Evolutionary conservation across 2,329 filamentous ascomycete genomes (phyloP).

Genomic region (Scopulariopsis brevicaulis): DNA sequence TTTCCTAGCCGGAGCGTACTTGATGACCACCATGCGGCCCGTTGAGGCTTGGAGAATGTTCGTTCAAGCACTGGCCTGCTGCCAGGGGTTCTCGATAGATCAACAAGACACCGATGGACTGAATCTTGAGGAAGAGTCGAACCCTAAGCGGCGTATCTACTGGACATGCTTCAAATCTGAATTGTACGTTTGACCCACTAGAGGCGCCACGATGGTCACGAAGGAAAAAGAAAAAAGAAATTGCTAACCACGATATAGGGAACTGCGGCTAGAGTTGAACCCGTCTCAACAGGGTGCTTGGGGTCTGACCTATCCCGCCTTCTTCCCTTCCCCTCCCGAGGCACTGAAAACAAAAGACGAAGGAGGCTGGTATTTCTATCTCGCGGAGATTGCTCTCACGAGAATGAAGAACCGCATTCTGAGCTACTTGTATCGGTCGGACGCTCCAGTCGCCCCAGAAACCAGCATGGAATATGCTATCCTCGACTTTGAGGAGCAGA

Average conservation of each 20-base stretch:
- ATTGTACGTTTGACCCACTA: not conserved
- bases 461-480: not conserved
- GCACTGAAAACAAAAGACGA: not conserved
- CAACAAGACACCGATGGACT: not conserved
- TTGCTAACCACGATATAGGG: not conserved
- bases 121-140: not conserved
- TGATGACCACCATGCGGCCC: constrained; percentile 9
- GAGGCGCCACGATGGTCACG: not conserved
- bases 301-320: not conserved
- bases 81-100: constrained; percentile 2
- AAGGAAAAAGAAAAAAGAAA: no score
- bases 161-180: not conserved
- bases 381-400: not conserved
- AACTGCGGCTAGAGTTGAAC: not conserved
- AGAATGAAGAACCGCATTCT: not conserved
- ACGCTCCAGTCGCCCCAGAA: not conserved
- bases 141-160: not conserved
- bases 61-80: constrained; percentile 8
- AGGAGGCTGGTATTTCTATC: not conserved
- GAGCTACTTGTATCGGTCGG: not conserved
- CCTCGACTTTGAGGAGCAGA: not conserved
- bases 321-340: not conserved
- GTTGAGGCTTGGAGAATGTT: constrained; percentile 10
- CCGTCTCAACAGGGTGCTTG: not conserved
- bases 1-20: constrained; percentile 9